These are phyloP conservation scores for Fusarium humuli DNA, from an alignment of 2,329 filamentous ascomycete genomes.

Conservation along the genomic window DNA sequence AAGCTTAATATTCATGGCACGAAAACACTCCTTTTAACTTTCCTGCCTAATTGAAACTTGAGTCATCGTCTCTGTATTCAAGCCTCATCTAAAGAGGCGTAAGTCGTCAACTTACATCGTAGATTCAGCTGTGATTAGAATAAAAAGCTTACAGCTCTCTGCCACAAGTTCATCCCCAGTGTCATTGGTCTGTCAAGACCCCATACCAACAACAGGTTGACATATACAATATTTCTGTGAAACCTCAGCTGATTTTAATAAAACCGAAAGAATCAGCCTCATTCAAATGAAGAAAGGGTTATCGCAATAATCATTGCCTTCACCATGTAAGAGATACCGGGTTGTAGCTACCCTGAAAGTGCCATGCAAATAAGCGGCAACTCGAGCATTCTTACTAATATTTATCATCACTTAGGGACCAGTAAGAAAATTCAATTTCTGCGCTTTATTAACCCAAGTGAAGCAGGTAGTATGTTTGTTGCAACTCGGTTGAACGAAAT, in stretches of 20 bases:
- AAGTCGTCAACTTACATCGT: not conserved
- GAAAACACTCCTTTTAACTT: not conserved
- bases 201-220: not conserved
- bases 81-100: not conserved
- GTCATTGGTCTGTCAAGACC: not conserved
- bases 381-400: not conserved
- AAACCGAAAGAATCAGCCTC: not conserved
- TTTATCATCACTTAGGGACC: not conserved
- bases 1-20: not conserved
- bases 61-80: not conserved
- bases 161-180: not conserved
- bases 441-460: not conserved
- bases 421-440: not conserved
- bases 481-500: not conserved
- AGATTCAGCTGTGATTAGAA: not conserved
- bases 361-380: not conserved
- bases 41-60: not conserved
- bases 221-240: not conserved
- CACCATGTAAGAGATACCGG: not conserved
- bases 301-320: not conserved
- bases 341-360: not conserved
- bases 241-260: not conserved
- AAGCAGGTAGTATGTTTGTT: not conserved
- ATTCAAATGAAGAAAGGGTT: not conserved
- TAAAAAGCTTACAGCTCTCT: not conserved